phyloP scores from a whole-genome alignment of 192 early-diverging fungal species.

The Powellomyces hirtus region DNA sequence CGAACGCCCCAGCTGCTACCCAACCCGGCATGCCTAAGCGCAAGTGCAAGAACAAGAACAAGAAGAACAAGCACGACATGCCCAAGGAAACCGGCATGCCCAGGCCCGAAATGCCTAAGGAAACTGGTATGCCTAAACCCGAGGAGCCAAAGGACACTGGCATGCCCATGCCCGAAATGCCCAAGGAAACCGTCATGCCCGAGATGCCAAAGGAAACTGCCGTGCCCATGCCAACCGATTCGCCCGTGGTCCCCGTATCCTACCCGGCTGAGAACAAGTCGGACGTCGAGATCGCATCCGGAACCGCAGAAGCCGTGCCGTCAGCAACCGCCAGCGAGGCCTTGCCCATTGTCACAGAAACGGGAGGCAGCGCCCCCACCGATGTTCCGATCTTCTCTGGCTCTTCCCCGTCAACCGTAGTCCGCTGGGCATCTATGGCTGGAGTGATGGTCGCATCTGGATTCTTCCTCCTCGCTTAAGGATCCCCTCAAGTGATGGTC shows the following conservation, averaged over 20 bases:
- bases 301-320: too few relatives aligned
- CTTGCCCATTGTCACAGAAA: too few relatives aligned
- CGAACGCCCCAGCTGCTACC: not conserved
- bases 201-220: not conserved
- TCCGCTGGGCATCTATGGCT: not conserved
- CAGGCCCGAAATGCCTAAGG: not conserved
- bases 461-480: not conserved
- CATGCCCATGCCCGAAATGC: conserved; percentile 2
- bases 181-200: not conserved
- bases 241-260: not conserved
- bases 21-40: not conserved
- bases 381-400: not conserved
- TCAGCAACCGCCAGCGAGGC: too few relatives aligned
- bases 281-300: too few relatives aligned
- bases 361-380: not conserved
- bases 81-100: not conserved
- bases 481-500: too few relatives aligned
- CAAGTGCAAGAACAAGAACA: not conserved
- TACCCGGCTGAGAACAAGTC: too few relatives aligned
- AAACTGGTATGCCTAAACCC: not conserved
- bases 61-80: not conserved
- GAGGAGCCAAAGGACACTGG: not conserved
- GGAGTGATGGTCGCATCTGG: not conserved
- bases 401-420: not conserved
- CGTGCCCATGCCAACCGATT: not conserved